phyloP scores from a whole-genome alignment of 768 basidiomycete genomes.

The Suillus weaverae region DNA sequence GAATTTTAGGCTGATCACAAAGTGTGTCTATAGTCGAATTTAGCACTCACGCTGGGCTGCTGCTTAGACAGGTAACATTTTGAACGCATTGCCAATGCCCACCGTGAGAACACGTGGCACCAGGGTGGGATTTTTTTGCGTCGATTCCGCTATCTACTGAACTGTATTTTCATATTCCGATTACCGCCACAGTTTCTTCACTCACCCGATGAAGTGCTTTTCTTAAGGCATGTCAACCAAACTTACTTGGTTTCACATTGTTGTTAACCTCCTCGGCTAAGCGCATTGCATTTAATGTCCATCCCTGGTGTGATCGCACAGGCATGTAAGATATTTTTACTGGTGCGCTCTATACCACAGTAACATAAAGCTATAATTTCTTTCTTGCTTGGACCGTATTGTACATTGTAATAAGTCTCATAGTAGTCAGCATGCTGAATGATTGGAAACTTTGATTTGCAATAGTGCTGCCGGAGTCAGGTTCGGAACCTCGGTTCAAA shows the following conservation, averaged over 20 bases:
- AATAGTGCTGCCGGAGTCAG: no score
- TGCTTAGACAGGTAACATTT: not conserved
- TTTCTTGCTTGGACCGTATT: no score
- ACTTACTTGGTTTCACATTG: not conserved
- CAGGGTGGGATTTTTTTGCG: not conserved
- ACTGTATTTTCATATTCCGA: not conserved
- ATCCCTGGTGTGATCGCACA: no score
- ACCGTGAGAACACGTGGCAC: not conserved
- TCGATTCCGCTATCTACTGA: not conserved
- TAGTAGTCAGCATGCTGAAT: no score
- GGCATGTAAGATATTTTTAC: no score
- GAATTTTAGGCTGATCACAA: not conserved
- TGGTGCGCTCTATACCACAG: no score
- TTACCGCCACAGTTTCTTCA: not conserved
- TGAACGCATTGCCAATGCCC: not conserved
- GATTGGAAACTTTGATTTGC: no score
- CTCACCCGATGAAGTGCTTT: not conserved
- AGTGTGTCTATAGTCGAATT: not conserved
- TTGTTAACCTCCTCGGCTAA: no score
- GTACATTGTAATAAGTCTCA: no score
- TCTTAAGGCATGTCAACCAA: not conserved
- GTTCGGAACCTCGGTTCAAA: no score
- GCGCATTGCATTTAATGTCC: no score
- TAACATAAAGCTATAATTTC: no score
- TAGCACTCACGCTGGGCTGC: not conserved